Base-by-base conservation (phyloP, 148 eudicot species). In the Dysphania ambrosioides region DNA sequence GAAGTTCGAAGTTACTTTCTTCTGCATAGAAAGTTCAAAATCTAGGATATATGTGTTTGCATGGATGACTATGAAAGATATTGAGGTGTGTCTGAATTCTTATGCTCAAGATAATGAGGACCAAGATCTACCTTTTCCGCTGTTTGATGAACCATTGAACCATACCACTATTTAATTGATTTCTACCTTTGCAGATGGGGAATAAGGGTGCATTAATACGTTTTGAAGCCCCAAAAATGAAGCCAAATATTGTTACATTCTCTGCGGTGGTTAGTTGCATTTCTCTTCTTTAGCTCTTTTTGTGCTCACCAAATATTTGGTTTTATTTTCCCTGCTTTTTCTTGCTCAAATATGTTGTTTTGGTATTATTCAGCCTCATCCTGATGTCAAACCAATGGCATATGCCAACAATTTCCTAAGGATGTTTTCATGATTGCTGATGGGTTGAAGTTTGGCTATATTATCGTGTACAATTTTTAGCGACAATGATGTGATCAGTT, bases 131-230 rank as follows among this genome's bases (percentile, higher is more conserved):
- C 5, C 31, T 30, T n/a, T n/a, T n/a, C n/a, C n/a, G 23, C 21
- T 27, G 8, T 40, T 23, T 24, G 1, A 5, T 44, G 47, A 66
- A n/a, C 58, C 24, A 18, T 6, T 64, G 3, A 8, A 19, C 13
- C n/a, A 5, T 38, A 23, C n/a, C n/a, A n/a, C n/a, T 23, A 8
- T 66, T 67, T 73, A 26, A 32, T 63, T 30, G 26, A 36, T n/a
- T 31, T 65, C 36, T 9, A 34, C 21, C 30, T 66, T 15, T 79
- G 80, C 90, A 95, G 99, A 95, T 95, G 99, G 99, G 99, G 55
- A 95, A 95, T 83, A 95, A 92, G 86, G 99, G 99, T 51, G 99
- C 99, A 35, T 90, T 89, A 72, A 92, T 95, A 76, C 97, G 97
- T 40, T 95, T 95, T 71, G 97, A 95, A 85, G 88, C 97, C 70